A percentile compares a stretch with the other conserved stretches of the same genome.
These are phyloP conservation scores for Magnaporthiopsis poae DNA, from an alignment of 2,329 filamentous ascomycete genomes.

Conservation along the genomic window DNA sequence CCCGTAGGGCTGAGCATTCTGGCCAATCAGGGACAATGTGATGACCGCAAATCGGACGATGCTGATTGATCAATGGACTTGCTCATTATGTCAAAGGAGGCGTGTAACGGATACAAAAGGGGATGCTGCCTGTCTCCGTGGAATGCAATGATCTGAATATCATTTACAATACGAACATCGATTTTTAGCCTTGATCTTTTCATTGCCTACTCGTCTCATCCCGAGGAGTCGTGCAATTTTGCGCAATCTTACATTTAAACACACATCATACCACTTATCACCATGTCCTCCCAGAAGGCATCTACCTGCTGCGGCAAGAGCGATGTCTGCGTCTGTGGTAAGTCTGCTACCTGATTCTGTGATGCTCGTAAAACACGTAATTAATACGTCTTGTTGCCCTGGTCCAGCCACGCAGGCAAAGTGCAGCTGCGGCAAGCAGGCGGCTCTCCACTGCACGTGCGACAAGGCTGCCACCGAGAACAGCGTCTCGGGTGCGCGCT, in stretches of 20 bases:
- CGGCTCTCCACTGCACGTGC: slow-evolving; percentile 79
- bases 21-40: not conserved
- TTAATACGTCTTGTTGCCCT: not conserved
- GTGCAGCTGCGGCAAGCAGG: slow-evolving; percentile 84
- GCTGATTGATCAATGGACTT: not conserved
- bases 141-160: not conserved
- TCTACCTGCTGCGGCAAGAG: slow-evolving; percentile 50
- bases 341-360: slow-evolving; percentile 18
- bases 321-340: slow-evolving; percentile 49
- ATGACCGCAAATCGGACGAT: not conserved
- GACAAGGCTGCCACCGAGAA: slow-evolving; percentile 70
- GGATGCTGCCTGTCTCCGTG: not conserved
- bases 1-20: not conserved
- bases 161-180: not conserved
- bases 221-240: not conserved
- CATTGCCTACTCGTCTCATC: too few species aligned
- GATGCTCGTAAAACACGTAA: not conserved
- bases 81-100: too few species aligned
- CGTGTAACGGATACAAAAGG: not conserved
- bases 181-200: not conserved
- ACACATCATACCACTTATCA: not conserved
- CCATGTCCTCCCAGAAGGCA: slow-evolving; percentile 17
- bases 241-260: not conserved
- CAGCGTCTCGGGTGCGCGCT: slow-evolving; percentile 58
- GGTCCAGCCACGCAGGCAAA: slow-evolving; percentile 50